Base-by-base conservation (phyloP, 345 rosid genomes). In the Gossypium arboreum region DNA sequence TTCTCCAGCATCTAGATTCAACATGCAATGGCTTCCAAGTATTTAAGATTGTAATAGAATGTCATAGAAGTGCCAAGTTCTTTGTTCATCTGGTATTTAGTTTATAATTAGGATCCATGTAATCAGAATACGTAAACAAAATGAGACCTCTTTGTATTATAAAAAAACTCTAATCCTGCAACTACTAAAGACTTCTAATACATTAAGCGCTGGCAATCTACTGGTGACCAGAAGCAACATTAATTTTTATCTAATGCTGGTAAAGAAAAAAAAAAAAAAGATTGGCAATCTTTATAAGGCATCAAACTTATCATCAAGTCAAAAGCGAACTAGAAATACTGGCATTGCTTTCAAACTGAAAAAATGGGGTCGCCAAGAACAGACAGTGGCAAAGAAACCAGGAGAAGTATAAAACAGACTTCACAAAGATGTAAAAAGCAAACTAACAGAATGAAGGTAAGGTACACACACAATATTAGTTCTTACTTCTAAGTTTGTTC, bases 401-500 rank as follows among this genome's bases (percentile, higher is more conserved):
- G 0, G 11, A 20, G 34, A 18, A 20, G 29, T 20, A 44, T 22
- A 12, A 20, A 66, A 66, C 11, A 45, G 71, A 20, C 34, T 66
- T 44, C 70, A 47, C 2, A 22, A 62, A 62, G 56, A 67, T 2
- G 52, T 20, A 50, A 13, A 47, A 12, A 13, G 56, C 12, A 47
- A 67, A 47, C 24, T 67, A 41, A 64, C 71, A 20, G 9, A 50
- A 47, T 13, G 73, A 68, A 57, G 15, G 8, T 41, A 20, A 64
- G 65, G 12, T 74, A 78, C 64, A 56, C 9, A 7, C 67, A 72
- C 39, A 68, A 52, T 72, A 80, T 84, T 78, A 85, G 72, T 59
- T 70, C 81, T 85, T 81, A 85, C 91, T 85, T 85, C 80, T 69
- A 74, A 91, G 85, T 85, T 90, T 92, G 80, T 86, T 84, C 44